phyloP scores from a whole-genome alignment of 805 yeast species.

The Candida ascalaphidarum region DNA sequence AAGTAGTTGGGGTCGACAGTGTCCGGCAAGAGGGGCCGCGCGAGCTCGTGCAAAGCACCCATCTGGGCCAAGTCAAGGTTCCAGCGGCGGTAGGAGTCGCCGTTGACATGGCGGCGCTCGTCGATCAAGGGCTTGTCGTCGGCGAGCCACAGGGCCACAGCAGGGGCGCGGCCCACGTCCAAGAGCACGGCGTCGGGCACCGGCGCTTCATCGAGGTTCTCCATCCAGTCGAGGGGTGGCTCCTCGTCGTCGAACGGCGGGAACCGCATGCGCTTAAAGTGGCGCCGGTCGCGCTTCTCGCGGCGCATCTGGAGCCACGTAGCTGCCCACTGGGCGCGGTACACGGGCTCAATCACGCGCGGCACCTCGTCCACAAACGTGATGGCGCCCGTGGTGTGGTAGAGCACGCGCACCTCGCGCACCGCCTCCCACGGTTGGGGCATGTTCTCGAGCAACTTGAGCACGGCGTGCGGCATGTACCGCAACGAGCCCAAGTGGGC shows the following conservation, averaged over 20 bases:
- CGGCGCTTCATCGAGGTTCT: slow-evolving; percentile 64
- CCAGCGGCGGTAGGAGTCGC: slow-evolving; percentile 75
- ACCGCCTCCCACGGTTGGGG: slow-evolving; percentile 97
- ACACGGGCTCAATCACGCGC: slow-evolving; percentile 85
- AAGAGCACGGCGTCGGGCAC: slow-evolving; percentile 64
- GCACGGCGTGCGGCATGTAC: slow-evolving; percentile 91
- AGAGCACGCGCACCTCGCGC: slow-evolving; percentile 79
- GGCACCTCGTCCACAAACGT: slow-evolving; percentile 93
- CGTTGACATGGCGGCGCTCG: slow-evolving; percentile 48
- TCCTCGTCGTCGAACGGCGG: slow-evolving; percentile 98
- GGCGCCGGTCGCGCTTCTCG: slow-evolving; percentile 84
- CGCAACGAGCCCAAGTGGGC: slow-evolving; percentile 86
- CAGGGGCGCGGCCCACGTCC: slow-evolving; percentile 31
- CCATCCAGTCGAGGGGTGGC: slow-evolving; percentile 81
- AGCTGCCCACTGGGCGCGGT: slow-evolving; percentile 92
- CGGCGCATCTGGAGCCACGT: slow-evolving; percentile 90
- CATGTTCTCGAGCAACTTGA: slow-evolving; percentile 87
- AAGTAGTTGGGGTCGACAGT: slow-evolving; percentile 48
- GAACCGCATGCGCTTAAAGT: slow-evolving; percentile 84
- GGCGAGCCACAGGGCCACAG: slow-evolving; percentile 67
- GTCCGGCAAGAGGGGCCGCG: slow-evolving; percentile 65
- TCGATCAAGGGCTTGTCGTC: slow-evolving; percentile 69
- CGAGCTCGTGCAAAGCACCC: slow-evolving; percentile 56
- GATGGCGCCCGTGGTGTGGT: slow-evolving; percentile 89
- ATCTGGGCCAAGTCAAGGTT: slow-evolving; percentile 49